phyloP scores from a whole-genome alignment of 129 eudicot genomes.

The Centella asiatica region DNA sequence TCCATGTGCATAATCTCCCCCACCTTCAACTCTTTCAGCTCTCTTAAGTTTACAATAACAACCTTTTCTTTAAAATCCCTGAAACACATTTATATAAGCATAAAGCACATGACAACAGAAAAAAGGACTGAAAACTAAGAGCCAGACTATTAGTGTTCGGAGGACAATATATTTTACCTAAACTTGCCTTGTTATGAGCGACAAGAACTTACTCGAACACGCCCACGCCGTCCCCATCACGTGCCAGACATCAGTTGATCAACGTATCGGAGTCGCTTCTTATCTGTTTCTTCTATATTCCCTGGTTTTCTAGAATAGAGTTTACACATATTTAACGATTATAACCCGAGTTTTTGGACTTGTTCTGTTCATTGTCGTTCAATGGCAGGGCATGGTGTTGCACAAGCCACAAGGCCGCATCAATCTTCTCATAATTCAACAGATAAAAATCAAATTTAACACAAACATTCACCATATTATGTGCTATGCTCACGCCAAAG shows the following conservation, averaged over 20 bases:
- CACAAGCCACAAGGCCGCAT: constrained; percentile 8
- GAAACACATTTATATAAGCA: constrained; percentile 11
- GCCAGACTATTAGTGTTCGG: too few relatives aligned
- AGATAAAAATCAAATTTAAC: background rate
- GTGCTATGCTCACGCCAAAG: background rate
- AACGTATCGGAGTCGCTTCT: constrained; percentile 5
- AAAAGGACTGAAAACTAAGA: too few relatives aligned
- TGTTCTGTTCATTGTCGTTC: constrained; percentile 13
- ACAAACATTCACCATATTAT: too few relatives aligned
- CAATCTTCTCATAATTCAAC: background rate
- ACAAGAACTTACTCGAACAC: constrained; percentile 37
- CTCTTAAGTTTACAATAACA: constrained; percentile 20
- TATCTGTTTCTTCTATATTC: constrained; percentile 9
- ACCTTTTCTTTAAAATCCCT: constrained; percentile 14
- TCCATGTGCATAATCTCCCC: constrained; percentile 53
- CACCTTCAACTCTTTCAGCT: constrained; percentile 17
- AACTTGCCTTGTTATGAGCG: constrained; percentile 47
- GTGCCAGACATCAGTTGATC: constrained; percentile 38
- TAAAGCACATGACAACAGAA: constrained; percentile 17
- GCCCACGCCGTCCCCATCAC: constrained; percentile 45
- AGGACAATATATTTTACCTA: constrained; percentile 1
- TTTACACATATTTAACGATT: background rate
- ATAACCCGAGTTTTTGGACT: constrained; percentile 19
- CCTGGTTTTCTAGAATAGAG: constrained; percentile 2
- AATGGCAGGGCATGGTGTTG: constrained; percentile 12